phyloP scores from a whole-genome alignment of 768 basidiomycete genomes.

The Leccinum subgranulosum region DNA sequence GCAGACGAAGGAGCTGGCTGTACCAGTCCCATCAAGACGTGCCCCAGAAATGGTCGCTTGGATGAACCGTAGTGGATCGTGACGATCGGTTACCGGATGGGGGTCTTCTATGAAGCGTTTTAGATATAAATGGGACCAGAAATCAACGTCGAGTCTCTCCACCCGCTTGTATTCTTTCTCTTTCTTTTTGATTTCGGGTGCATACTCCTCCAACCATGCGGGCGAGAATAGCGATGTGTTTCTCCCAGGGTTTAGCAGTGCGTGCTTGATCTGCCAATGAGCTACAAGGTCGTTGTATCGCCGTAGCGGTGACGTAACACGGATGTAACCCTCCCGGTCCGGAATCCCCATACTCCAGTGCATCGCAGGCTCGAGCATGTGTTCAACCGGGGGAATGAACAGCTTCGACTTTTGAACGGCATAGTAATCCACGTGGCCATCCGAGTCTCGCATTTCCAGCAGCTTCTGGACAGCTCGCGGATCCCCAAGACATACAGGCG shows the following conservation, averaged over 20 bases:
- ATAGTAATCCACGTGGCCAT: slow-evolving; percentile 43
- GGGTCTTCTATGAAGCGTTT: slow-evolving; percentile 35
- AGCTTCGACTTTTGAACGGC: slow-evolving; percentile 34
- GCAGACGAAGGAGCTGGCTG: slow-evolving; percentile 14
- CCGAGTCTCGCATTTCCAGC: slow-evolving; percentile 43
- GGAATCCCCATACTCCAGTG: slow-evolving; percentile 73
- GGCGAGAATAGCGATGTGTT: slow-evolving; percentile 41
- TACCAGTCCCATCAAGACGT: slow-evolving; percentile 15
- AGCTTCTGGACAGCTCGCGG: slow-evolving; percentile 41
- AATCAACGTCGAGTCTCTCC: slow-evolving; percentile 32
- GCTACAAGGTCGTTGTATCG: slow-evolving; percentile 76
- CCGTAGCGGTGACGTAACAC: slow-evolving; percentile 84
- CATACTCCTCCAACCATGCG: slow-evolving; percentile 45
- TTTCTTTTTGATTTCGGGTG: slow-evolving; percentile 32
- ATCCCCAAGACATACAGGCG: slow-evolving; percentile 31
- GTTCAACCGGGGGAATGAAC: slow-evolving; percentile 36
- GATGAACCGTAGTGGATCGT: slow-evolving; percentile 29
- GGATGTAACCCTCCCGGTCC: slow-evolving; percentile 74
- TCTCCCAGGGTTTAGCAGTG: slow-evolving; percentile 44
- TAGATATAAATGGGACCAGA: slow-evolving; percentile 43
- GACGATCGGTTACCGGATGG: slow-evolving; percentile 9
- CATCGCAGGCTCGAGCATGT: slow-evolving; percentile 50
- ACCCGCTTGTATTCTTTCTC: slow-evolving; percentile 35
- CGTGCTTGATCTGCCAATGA: slow-evolving; percentile 94
- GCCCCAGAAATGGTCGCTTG: slow-evolving; percentile 21